A percentile compares a stretch with the other conserved stretches of the same genome.
Evolutionary conservation across 768 basidiomycete genomes (phyloP).

Genomic region (Boletus patriciae): DNA sequence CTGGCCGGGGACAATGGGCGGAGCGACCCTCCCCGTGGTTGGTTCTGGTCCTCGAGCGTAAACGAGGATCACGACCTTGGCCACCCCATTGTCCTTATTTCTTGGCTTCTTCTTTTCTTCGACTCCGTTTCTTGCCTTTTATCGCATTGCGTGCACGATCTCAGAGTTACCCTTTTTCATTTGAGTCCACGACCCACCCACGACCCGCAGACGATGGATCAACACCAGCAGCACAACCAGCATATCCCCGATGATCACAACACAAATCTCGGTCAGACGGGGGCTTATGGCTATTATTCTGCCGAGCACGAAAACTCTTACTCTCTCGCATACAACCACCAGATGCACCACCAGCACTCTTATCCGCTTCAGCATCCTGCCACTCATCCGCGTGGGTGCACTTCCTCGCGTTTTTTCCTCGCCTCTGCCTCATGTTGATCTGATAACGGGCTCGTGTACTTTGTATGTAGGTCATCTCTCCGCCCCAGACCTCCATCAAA

Average conservation of each 20-base stretch:
- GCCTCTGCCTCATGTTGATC: constrained; percentile 61
- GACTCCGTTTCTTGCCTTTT: constrained; percentile 35
- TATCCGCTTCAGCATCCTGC: constrained; percentile 59
- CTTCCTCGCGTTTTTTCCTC: constrained; percentile 43
- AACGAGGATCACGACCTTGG: constrained; percentile 31
- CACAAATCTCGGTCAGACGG: constrained; percentile 39
- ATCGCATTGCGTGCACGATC: constrained; percentile 37
- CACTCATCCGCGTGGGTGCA: constrained; percentile 72
- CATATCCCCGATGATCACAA: constrained; percentile 51
- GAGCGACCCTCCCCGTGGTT: constrained; percentile 9
- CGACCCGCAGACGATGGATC: constrained; percentile 44
- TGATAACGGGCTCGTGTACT: constrained; percentile 55
- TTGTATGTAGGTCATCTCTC: constrained; percentile 60
- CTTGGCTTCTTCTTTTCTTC: constrained; percentile 37
- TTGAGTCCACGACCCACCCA: constrained; percentile 35
- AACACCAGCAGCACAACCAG: constrained; percentile 43
- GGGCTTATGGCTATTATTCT: constrained; percentile 52
- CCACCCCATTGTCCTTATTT: constrained; percentile 31
- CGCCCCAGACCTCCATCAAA: constrained; percentile 67
- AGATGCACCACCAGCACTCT: constrained; percentile 42
- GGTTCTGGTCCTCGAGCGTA: constrained; percentile 28
- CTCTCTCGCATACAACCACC: constrained; percentile 52
- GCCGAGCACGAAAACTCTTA: constrained; percentile 57
- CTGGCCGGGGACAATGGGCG: constrained; percentile 12
- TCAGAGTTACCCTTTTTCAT: constrained; percentile 35